Percentiles rank a stretch among this genome's conserved stretches.
Evolutionary conservation across 2,329 filamentous ascomycete genomes (phyloP).

Genomic region (Aspergillus puulaauensis): DNA sequence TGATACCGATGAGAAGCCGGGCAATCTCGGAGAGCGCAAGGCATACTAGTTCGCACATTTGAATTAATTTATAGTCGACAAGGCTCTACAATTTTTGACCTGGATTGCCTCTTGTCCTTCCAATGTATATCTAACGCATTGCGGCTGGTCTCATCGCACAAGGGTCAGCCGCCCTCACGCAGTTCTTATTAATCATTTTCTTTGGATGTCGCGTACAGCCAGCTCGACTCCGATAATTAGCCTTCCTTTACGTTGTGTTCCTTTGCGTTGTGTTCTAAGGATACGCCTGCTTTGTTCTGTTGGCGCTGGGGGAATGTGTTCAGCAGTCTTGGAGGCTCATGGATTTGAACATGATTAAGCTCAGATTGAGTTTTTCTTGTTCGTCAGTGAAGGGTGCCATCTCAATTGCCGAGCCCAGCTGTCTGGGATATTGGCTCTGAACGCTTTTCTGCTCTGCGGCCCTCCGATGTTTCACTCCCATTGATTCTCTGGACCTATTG

Average conservation of each 20-base stretch:
- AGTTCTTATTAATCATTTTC: conserved; percentile 19
- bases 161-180: conserved; percentile 14
- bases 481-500: not conserved
- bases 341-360: conserved; percentile 19
- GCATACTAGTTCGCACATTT: conserved; percentile 31
- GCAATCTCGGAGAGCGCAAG: conserved; percentile 58
- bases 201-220: conserved; percentile 26
- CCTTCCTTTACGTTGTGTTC: conserved; percentile 29
- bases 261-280: conserved; percentile 32
- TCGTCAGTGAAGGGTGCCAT: conserved; percentile 7
- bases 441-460: not conserved
- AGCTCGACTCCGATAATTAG: conserved; percentile 36
- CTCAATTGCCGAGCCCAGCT: not conserved
- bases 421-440: not conserved
- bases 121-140: conserved; percentile 19
- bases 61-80: not conserved
- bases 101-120: conserved; percentile 14
- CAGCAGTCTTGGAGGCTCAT: conserved; percentile 30
- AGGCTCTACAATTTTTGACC: not conserved
- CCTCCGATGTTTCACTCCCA: not conserved
- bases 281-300: conserved; percentile 25
- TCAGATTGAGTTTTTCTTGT: conserved; percentile 17
- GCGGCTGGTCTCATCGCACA: conserved; percentile 13
- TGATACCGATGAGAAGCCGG: conserved; percentile 91
- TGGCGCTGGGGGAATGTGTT: conserved; percentile 38